Percentiles rank a stretch among this genome's conserved stretches.
Evolutionary conservation across 441 rosid species (phyloP).

Genomic region (Erysimum cheiri): DNA sequence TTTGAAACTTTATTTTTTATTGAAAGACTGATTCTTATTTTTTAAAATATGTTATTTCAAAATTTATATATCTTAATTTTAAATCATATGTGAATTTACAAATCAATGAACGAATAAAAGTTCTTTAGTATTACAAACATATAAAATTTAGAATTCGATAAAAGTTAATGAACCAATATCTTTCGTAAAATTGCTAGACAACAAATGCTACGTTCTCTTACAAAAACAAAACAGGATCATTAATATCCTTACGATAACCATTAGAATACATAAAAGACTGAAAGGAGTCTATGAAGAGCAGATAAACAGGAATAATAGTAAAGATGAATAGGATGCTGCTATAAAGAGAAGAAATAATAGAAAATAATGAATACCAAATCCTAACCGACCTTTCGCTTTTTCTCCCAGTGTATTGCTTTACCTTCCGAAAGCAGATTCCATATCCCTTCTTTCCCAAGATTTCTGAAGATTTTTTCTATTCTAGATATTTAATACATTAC

Average conservation of each 20-base stretch:
- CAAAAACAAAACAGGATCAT: neutral
- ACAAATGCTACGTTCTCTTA: neutral
- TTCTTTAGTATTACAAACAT: neutral
- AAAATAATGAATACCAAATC: constrained; percentile 27
- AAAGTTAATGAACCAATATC: neutral
- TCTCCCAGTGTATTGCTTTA: constrained; percentile 19
- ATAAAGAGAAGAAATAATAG: constrained; percentile 37
- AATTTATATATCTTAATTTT: too few species aligned
- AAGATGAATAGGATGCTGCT: constrained; percentile 27
- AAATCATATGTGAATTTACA: too few species aligned
- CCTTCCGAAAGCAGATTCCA: constrained; percentile 34
- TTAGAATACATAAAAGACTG: neutral
- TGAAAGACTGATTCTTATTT: neutral
- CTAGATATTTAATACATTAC: neutral
- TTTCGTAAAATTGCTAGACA: neutral
- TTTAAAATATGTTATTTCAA: too few species aligned
- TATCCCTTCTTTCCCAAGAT: constrained; percentile 39
- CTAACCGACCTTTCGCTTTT: constrained; percentile 32
- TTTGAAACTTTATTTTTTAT: neutral
- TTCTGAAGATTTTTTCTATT: constrained; percentile 9
- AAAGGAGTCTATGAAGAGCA: neutral
- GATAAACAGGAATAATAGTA: constrained; percentile 27
- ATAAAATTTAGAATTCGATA: neutral
- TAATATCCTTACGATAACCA: neutral
- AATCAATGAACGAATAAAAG: too few species aligned